Base-by-base conservation (phyloP, 176 grass and related monocot species). In the Alloteropsis semialata region DNA sequence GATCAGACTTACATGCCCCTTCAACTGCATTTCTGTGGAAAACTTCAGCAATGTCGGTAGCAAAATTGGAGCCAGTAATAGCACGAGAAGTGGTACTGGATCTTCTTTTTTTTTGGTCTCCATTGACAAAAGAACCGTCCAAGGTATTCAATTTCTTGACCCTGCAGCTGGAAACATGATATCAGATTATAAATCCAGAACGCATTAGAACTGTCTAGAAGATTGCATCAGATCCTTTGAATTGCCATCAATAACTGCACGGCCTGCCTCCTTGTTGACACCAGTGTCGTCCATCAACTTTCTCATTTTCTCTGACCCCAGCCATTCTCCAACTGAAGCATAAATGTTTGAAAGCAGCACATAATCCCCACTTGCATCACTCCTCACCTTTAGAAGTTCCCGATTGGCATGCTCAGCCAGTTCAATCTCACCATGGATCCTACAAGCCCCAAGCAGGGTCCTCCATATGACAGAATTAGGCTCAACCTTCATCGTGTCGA, bases 311-410 rank as follows among this genome's bases (percentile, higher is more conserved):
- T 88, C 86, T 2, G 81, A 92, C 15, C 87, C 83, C 10, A 67
- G 6, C 95, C 95, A 97, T 75, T 94, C 92, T 43, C 92, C 92
- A 58, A 85, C 81, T 22, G 90, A 94, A 78, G 92, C 90, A 88
- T 98, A 95, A 60, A 95, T 93, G 50, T 93, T 98, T 0, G 92
- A 98, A 1, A 98, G 84, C 73, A 98, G 84, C 34, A 95, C 92
- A 89, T 88, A 98, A 45, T 95, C 82, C 44, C 95, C 92, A 65
- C 95, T 98, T 55, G 81, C 88, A 57, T 90, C 82, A 56, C 82
- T 89, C 87, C 77, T 89, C 43, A 36, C 72, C 72, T 77, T 87
- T 14, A 93, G 69, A 77, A 98, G 80, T 65, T 95, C 70, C 51
- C 45, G 84, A 71, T 92, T 97, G 2, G 84, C 95, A 57, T 82